phyloP scores from a whole-genome alignment of 2,329 filamentous ascomycete genomes.

The Diaporthe sp. region DNA sequence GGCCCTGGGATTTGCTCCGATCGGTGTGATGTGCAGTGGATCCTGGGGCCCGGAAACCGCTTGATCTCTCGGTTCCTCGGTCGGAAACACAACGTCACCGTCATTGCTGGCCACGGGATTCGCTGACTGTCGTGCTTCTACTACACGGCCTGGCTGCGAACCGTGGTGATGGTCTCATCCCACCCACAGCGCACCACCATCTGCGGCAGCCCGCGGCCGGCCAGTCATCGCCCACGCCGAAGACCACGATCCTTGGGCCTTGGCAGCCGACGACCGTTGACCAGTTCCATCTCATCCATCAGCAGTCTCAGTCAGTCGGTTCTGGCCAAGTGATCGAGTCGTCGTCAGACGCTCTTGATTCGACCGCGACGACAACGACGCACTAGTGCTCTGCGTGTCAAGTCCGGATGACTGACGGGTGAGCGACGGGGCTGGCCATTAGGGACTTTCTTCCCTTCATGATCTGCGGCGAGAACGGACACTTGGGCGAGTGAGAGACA shows the following conservation, averaged over 20 bases:
- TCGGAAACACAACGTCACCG: slow-evolving; percentile 34
- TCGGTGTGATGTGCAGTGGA: slow-evolving; percentile 43
- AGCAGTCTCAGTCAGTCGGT: slow-evolving; percentile 12
- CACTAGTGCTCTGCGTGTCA: slow-evolving; percentile 4
- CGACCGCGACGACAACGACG: background rate
- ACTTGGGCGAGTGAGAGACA: slow-evolving; percentile 20
- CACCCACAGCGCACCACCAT: slow-evolving; percentile 3
- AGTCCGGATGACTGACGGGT: slow-evolving; percentile 26
- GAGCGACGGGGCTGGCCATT: slow-evolving; percentile 19
- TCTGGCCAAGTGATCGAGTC: slow-evolving; percentile 7
- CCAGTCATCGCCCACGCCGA: background rate
- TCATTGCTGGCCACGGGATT: slow-evolving; percentile 2
- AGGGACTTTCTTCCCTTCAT: background rate
- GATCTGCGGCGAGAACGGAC: slow-evolving; percentile 32
- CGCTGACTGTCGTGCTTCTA: background rate
- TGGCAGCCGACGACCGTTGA: slow-evolving; percentile 7
- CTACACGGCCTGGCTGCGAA: background rate
- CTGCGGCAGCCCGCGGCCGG: background rate
- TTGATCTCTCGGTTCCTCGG: slow-evolving; percentile 15
- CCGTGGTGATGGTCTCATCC: slow-evolving; percentile 17
- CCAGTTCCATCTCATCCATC: background rate
- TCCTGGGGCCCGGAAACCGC: slow-evolving; percentile 38
- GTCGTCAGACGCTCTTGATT: slow-evolving; percentile 5
- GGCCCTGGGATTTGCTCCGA: slow-evolving; percentile 14
- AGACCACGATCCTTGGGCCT: background rate